Conservation (phyloP, 225 moss, liverwort and hornwort species). For the Anthoceros angustus region DNA sequence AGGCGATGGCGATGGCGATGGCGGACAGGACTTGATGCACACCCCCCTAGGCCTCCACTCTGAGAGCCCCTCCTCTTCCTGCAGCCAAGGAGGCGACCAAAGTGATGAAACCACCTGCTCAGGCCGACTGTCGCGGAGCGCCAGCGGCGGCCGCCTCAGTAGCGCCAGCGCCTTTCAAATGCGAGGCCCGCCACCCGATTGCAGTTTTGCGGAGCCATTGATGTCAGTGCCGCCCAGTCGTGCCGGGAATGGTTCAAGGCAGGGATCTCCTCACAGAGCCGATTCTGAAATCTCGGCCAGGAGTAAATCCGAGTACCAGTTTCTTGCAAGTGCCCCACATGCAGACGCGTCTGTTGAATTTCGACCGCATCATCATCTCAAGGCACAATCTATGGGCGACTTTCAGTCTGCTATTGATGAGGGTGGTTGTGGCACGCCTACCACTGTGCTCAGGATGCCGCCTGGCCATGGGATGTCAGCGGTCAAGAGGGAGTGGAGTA, state of each 20-base stretch:
- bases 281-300: background rate
- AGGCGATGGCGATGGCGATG: background rate
- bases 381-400: background rate
- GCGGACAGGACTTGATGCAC: background rate
- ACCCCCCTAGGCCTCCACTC: background rate
- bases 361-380: background rate
- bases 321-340: background rate
- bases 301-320: background rate
- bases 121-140: background rate
- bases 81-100: background rate
- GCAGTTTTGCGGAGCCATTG: background rate
- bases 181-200: background rate
- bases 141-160: background rate
- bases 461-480: background rate
- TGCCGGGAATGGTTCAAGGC: background rate
- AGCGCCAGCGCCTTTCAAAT: background rate
- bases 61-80: background rate
- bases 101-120: background rate
- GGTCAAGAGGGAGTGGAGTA: background rate
- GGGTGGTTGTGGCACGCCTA: background rate
- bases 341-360: background rate
- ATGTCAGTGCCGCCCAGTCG: background rate
- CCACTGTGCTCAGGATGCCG: background rate
- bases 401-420: background rate
- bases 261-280: background rate